Evolutionary conservation across 2,329 filamentous ascomycete genomes (phyloP).

Genomic region (Colletotrichum shisoi): DNA sequence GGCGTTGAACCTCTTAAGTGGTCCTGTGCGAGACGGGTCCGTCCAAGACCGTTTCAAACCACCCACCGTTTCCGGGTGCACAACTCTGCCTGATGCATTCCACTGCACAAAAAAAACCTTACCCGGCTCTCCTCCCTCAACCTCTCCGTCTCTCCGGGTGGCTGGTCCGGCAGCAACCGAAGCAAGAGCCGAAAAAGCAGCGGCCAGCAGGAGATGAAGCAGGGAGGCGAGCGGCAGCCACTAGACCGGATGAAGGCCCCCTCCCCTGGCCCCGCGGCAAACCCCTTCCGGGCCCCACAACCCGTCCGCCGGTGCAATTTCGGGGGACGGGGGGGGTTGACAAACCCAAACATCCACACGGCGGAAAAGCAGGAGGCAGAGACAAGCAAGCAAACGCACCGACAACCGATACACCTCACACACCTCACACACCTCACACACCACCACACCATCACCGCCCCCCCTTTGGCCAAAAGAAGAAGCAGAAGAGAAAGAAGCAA

Average conservation of each 20-base stretch:
- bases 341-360: slow-evolving; percentile 6
- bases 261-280: not conserved
- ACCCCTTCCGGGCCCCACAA: slow-evolving; percentile 22
- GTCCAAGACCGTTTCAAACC: not conserved
- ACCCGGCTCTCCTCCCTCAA: not conserved
- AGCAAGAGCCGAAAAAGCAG: slow-evolving; percentile 27
- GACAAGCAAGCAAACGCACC: not conserved
- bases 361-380: not conserved
- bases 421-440: too few species aligned
- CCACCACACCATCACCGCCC: not conserved
- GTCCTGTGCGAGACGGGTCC: too few species aligned
- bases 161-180: slow-evolving; percentile 31
- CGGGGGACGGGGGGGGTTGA: slow-evolving; percentile 13
- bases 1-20: too few species aligned
- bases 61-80: slow-evolving; percentile 25
- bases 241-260: slow-evolving; percentile 20
- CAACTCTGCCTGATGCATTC: slow-evolving; percentile 8
- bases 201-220: not conserved
- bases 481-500: not conserved
- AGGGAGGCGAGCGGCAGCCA: not conserved
- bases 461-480: not conserved
- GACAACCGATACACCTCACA: too few species aligned
- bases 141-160: slow-evolving; percentile 18
- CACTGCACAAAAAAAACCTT: too few species aligned
- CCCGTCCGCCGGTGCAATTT: slow-evolving; percentile 28